These are phyloP conservation scores for Monosporascus cannonballus DNA, from an alignment of 2,329 filamentous ascomycete species.

Conservation along the genomic window DNA sequence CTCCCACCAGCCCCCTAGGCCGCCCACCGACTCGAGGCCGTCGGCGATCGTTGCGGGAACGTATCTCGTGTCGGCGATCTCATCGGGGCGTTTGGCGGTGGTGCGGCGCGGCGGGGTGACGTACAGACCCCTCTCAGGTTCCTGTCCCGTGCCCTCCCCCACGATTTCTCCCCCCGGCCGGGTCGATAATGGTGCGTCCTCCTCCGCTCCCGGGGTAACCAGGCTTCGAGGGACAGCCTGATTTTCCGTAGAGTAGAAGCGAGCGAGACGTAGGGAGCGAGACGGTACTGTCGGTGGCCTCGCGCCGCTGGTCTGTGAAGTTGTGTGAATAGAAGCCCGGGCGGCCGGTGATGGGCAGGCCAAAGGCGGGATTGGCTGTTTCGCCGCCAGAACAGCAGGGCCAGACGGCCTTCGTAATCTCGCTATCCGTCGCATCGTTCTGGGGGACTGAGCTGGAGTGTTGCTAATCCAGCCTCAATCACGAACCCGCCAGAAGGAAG, in stretches of 20 bases:
- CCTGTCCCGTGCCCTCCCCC: background rate
- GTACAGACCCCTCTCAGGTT: conserved; percentile 4
- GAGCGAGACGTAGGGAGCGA: conserved; percentile 3
- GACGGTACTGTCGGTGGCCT: conserved; percentile 1
- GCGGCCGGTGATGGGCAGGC: conserved; percentile 15
- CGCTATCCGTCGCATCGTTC: conserved; percentile 25
- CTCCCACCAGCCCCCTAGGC: conserved; percentile 48
- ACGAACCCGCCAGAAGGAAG: no score
- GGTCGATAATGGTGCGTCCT: no score
- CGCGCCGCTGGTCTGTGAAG: conserved; percentile 1
- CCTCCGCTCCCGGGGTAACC: background rate
- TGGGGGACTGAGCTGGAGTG: background rate
- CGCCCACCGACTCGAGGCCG: conserved; percentile 41
- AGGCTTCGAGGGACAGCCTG: conserved; percentile 1
- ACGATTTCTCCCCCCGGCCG: no score
- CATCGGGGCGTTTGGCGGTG: conserved; percentile 21
- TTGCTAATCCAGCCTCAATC: background rate
- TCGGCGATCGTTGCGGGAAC: conserved; percentile 39
- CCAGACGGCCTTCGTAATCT: conserved; percentile 20
- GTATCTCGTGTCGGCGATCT: conserved; percentile 34
- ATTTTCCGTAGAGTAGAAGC: conserved; percentile 20
- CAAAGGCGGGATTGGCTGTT: conserved; percentile 8
- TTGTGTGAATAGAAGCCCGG: conserved; percentile 5
- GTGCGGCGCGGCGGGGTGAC: conserved; percentile 15
- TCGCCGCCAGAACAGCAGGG: conserved; percentile 6